These are phyloP conservation scores for Candida multigemmis DNA, from an alignment of 805 yeast species.

Conservation along the genomic window DNA sequence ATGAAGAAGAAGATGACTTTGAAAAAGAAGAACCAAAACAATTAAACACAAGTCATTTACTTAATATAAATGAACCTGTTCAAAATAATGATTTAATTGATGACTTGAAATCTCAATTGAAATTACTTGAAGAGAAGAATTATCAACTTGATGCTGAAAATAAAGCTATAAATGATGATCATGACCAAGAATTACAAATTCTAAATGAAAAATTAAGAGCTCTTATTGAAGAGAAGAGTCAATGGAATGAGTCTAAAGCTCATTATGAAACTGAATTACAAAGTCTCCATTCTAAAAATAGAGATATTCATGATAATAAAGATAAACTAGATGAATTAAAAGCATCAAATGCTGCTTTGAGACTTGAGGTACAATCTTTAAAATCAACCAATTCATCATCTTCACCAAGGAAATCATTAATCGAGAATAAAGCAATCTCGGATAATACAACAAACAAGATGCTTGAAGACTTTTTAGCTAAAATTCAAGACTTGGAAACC, in stretches of 20 bases:
- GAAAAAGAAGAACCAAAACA: conserved; percentile 4
- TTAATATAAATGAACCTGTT: neutral
- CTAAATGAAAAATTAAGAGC: conserved; percentile 3
- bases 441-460: conserved; percentile 2
- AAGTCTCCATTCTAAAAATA: too few species aligned
- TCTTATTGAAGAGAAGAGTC: conserved; percentile 2
- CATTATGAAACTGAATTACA: too few species aligned
- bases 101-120: conserved; percentile 3
- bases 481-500: neutral
- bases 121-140: conserved; percentile 2
- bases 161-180: neutral
- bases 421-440: neutral
- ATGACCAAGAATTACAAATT: neutral
- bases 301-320: conserved; percentile 1
- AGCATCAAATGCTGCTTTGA: conserved; percentile 20
- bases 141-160: neutral
- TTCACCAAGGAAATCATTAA: conserved; percentile 1
- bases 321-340: conserved; percentile 15
- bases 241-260: conserved; percentile 3
- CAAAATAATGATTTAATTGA: conserved; percentile 1
- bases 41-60: conserved; percentile 1
- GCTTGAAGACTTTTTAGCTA: conserved; percentile 4
- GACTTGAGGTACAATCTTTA: conserved; percentile 29
- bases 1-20: conserved; percentile 52
- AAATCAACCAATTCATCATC: conserved; percentile 11